These are phyloP conservation scores for Meyerozyma athensensis DNA, from an alignment of 1,139 yeast species.

Conservation along the genomic window DNA sequence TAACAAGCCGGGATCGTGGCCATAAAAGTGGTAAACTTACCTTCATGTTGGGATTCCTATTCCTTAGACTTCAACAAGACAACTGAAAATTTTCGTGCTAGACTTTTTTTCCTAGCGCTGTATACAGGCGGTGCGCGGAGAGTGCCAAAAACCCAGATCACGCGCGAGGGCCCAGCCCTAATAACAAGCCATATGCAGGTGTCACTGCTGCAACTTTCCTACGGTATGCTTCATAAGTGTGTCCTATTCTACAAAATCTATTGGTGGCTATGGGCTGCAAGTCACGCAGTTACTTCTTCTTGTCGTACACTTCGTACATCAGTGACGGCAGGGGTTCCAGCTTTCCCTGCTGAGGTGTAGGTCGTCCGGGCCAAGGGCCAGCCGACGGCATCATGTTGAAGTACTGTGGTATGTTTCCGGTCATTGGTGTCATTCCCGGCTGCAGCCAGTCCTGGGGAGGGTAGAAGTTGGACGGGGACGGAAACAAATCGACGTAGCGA, in stretches of 20 bases:
- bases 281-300: background rate
- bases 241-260: background rate
- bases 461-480: constrained; percentile 50
- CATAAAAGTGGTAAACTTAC: constrained; percentile 1
- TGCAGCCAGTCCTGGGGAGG: constrained; percentile 40
- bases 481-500: constrained; percentile 51
- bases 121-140: constrained; percentile 2
- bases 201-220: background rate
- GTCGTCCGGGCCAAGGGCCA: constrained; percentile 2
- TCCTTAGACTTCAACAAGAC: constrained; percentile 3
- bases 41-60: constrained; percentile 4
- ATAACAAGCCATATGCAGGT: background rate
- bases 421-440: constrained; percentile 1
- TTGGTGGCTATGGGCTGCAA: background rate
- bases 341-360: constrained; percentile 1
- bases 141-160: background rate
- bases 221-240: background rate
- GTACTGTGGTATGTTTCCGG: background rate
- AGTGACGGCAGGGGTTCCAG: constrained; percentile 4
- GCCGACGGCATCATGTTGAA: constrained; percentile 3
- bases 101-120: background rate
- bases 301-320: constrained; percentile 1
- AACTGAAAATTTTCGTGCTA: constrained; percentile 3
- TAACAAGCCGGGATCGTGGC: background rate
- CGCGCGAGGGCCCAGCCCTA: constrained; percentile 2